Percentiles rank a stretch among this genome's conserved stretches.
phyloP scores from a whole-genome alignment of 495 filamentous ascomycete genomes.

The Lepraria neglecta region DNA sequence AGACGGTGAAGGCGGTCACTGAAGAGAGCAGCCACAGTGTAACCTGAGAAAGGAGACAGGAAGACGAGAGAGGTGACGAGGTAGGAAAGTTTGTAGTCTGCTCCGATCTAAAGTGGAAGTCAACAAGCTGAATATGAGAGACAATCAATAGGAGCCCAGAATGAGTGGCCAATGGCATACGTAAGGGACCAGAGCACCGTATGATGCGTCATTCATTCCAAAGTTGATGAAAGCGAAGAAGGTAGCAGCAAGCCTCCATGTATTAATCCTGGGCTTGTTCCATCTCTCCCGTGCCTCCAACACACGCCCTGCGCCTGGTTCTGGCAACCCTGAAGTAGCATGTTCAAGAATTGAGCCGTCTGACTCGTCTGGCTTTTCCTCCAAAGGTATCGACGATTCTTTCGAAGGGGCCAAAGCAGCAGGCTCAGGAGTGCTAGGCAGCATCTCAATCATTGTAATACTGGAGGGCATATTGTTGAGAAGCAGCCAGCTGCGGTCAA shows the following conservation, averaged over 20 bases:
- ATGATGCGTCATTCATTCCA: constrained; percentile 76
- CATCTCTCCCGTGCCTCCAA: constrained; percentile 45
- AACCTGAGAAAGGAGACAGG: constrained; percentile 55
- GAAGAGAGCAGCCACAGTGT: constrained; percentile 50
- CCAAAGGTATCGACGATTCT: not conserved
- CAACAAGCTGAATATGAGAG: not conserved
- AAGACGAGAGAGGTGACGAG: constrained; percentile 58
- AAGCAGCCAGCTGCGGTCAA: not conserved
- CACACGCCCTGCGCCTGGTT: not conserved
- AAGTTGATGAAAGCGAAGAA: constrained; percentile 71
- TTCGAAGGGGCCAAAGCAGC: not conserved
- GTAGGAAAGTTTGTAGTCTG: constrained; percentile 53
- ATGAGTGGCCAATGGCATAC: constrained; percentile 28
- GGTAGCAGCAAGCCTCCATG: constrained; percentile 57
- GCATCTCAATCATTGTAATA: constrained; percentile 2
- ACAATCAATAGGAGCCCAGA: not conserved
- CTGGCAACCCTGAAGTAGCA: not conserved
- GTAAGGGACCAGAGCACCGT: constrained; percentile 63
- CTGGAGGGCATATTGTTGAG: not conserved
- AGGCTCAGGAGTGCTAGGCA: not conserved
- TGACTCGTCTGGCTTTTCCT: not conserved
- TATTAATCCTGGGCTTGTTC: constrained; percentile 64
- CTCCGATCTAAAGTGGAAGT: constrained; percentile 44
- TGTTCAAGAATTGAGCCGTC: not conserved
- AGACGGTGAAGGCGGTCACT: constrained; percentile 52